Evolutionary conservation across 305 asterid genomes (phyloP), one percentile per base, ranked within the genome.

Genomic region (Coffea humblotiana): DNA sequence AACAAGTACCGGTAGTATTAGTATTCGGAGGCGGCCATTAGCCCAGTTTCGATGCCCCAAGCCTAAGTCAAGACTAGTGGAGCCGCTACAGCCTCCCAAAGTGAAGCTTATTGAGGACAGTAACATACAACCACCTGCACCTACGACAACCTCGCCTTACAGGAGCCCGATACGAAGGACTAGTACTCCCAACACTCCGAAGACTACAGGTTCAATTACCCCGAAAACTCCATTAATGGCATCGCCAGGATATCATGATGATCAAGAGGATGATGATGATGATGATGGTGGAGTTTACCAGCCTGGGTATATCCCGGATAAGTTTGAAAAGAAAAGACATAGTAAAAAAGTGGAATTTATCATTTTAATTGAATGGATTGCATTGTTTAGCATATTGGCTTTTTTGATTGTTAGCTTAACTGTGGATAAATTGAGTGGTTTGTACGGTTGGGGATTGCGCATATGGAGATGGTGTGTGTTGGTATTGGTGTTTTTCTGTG

Each of bases 391-490:
- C 71, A 71, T 88, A 76, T 79, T 90, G 47, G 92, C 89, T 5
- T 70, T 87, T 75, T 84, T 90, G 84, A 76, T 88, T 68, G 81
- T 90, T 18, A 88, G 95, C 65, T 79, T 90, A 78, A 85, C 83
- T 9, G 43, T 37, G 83, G 25, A 88, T 72, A 83, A 74, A 86
- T 8, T 90, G 52, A 77, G 76, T 25, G 45, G 77, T 15, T 21
- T 60, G 43, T 80, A 27, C 52, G 19, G 83, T 3, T 89, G 89
- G 92, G 90, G 90, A 3, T 81, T 89, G 81, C 78, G 52, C 51
- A 21, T 89, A 60, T 92, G 97, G 97, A 92, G 84, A 77, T 92
- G 92, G 95, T 84, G 84, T 76, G 84, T 88, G 14, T 88, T 89
- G 2, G 82, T 88, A 69, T 82, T 90, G 85, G 95, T 85, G 43